phyloP scores from a whole-genome alignment of 2,329 filamentous ascomycete species.

The Fusarium circinatum region DNA sequence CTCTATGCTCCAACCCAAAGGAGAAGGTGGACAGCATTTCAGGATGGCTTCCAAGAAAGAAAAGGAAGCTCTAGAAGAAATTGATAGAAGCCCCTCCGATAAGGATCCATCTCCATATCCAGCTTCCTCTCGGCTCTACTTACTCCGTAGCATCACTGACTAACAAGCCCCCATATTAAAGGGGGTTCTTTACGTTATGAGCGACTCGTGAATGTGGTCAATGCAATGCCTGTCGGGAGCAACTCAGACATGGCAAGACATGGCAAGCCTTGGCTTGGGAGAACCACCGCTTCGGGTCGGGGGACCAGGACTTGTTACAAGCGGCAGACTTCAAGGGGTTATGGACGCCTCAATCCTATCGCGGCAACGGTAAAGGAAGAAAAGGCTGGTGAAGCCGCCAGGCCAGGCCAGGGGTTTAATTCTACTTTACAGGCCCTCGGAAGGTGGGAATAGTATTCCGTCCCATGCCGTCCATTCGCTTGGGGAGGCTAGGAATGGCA shows the following conservation, averaged over 20 bases:
- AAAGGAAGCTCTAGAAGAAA: slow-evolving; percentile 33
- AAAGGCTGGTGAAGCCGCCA: slow-evolving; percentile 5
- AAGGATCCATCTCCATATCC: slow-evolving; percentile 6
- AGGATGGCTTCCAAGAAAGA: slow-evolving; percentile 14
- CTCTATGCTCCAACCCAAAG: slow-evolving; percentile 14
- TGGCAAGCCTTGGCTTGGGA: slow-evolving; percentile 17
- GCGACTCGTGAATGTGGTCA: slow-evolving; percentile 17
- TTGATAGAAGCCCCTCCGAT: slow-evolving; percentile 19
- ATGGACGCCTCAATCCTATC: slow-evolving; percentile 17
- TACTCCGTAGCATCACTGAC: not conserved
- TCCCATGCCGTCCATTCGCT: slow-evolving; percentile 9
- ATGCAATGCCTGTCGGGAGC: slow-evolving; percentile 1
- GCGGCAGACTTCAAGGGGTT: slow-evolving; percentile 3
- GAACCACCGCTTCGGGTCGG: slow-evolving; percentile 40
- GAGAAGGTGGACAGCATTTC: slow-evolving; percentile 33
- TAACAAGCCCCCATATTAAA: slow-evolving; percentile 17
- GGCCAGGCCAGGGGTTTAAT: not conserved
- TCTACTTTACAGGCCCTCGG: slow-evolving; percentile 13
- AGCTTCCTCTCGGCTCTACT: slow-evolving; percentile 13
- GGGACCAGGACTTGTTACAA: not conserved
- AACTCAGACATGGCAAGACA: slow-evolving; percentile 23
- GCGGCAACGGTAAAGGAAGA: slow-evolving; percentile 1
- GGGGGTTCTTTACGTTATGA: slow-evolving; percentile 20
- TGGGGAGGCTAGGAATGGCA: slow-evolving; percentile 17
- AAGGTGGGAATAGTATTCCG: slow-evolving; percentile 26